phyloP scores from a whole-genome alignment of 495 filamentous ascomycete species.

The Aspergillus saccharolyticus region DNA sequence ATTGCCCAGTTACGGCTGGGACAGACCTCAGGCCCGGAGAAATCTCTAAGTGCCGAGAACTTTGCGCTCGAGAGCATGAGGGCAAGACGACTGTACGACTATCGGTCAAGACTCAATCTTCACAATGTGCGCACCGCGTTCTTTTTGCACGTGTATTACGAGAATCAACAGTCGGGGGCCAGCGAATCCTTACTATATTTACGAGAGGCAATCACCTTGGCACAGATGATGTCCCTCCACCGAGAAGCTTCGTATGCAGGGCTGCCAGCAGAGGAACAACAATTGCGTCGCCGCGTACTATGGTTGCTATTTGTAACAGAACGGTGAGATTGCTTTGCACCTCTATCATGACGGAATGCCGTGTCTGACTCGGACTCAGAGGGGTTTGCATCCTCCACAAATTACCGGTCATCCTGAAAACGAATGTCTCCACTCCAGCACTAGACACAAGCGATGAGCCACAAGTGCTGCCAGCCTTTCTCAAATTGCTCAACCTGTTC shows the following conservation, averaged over 20 bases:
- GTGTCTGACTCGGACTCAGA: slow-evolving; percentile 7
- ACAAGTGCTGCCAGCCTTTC: slow-evolving; percentile 36
- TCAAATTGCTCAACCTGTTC: slow-evolving; percentile 40
- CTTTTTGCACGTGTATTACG: slow-evolving; percentile 44
- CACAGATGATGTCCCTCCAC: slow-evolving; percentile 43
- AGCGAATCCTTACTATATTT: slow-evolving; percentile 37
- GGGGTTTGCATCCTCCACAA: slow-evolving; percentile 43
- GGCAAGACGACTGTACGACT: slow-evolving; percentile 11
- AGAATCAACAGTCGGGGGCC: slow-evolving; percentile 37
- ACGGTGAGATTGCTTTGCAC: slow-evolving; percentile 13
- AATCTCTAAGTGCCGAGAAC: slow-evolving; percentile 22
- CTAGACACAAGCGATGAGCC: slow-evolving; percentile 27
- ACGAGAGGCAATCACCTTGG: slow-evolving; percentile 41
- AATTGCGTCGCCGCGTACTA: slow-evolving; percentile 36
- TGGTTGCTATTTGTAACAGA: slow-evolving; percentile 47
- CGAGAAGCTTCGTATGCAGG: slow-evolving; percentile 29
- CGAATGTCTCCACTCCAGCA: slow-evolving; percentile 28
- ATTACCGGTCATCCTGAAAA: slow-evolving; percentile 34
- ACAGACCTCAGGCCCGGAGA: slow-evolving; percentile 11
- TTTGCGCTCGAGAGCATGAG: slow-evolving; percentile 16
- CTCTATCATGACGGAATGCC: not conserved
- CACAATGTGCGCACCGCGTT: slow-evolving; percentile 35
- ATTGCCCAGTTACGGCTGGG: slow-evolving; percentile 41
- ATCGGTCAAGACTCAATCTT: slow-evolving; percentile 15
- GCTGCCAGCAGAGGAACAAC: slow-evolving; percentile 24